Evolutionary conservation across 441 rosid genomes (phyloP).

Genomic region (Populus trichocarpa): DNA sequence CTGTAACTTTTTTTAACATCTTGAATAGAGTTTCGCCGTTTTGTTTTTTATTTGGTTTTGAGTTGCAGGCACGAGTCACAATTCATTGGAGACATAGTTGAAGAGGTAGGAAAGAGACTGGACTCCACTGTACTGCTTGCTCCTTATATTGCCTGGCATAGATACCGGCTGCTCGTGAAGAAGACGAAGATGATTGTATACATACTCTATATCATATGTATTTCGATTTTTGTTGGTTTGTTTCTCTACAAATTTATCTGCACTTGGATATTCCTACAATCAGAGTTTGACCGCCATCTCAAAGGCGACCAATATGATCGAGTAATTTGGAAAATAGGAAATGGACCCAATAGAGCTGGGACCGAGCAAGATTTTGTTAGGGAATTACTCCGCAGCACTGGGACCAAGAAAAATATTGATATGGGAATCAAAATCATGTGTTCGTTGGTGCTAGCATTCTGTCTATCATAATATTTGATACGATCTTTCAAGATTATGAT

Average conservation of each 20-base stretch:
- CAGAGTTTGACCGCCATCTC: too few species aligned
- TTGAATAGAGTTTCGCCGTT: not conserved
- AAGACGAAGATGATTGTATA: not conserved
- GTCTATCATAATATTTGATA: not conserved
- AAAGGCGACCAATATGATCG: too few species aligned
- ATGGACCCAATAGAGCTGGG: not conserved
- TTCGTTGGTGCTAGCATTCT: not conserved
- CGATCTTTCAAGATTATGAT: not conserved
- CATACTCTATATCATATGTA: accelerated
- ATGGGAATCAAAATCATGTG: not conserved
- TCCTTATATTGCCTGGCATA: not conserved
- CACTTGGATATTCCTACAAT: too few species aligned
- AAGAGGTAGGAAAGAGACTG: not conserved
- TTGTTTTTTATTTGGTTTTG: too few species aligned
- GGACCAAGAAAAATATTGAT: not conserved
- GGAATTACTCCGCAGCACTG: not conserved
- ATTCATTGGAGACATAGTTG: not conserved
- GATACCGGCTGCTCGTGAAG: not conserved
- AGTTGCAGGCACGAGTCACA: not conserved
- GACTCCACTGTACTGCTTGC: not conserved
- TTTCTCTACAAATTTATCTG: not conserved
- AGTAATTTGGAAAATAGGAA: too few species aligned
- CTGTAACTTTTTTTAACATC: not conserved
- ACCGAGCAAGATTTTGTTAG: not conserved
- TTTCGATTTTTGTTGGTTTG: not conserved